A percentile compares a stretch with the other conserved stretches of the same genome.
Evolutionary conservation across 129 eudicot species (phyloP).

Genomic region (Smallanthus sonchifolius): DNA sequence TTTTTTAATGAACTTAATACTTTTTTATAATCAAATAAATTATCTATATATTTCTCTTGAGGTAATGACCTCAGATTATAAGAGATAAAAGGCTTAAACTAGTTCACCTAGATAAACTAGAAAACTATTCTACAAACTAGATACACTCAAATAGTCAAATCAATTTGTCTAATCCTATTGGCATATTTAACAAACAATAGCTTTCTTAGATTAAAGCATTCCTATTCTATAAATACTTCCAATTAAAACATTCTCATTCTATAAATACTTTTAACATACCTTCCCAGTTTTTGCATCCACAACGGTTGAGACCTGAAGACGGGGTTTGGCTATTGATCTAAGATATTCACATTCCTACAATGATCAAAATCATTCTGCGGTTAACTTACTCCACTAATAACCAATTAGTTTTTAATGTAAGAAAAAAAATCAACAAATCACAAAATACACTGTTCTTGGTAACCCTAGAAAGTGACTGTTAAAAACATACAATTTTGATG

Average conservation of each 20-base stretch:
- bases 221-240: neutral
- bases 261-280: constrained; percentile 36
- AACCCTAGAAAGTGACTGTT: neutral
- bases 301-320: constrained; percentile 75
- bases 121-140: neutral
- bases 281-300: constrained; percentile 93
- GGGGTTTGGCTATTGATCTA: constrained; percentile 74
- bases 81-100: neutral
- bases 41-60: neutral
- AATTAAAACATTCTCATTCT: neutral
- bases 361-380: neutral
- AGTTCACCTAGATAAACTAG: neutral
- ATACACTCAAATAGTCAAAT: neutral
- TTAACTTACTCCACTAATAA: neutral
- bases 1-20: neutral
- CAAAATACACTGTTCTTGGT: neutral
- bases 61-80: neutral
- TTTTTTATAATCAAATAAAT: neutral
- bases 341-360: constrained; percentile 91
- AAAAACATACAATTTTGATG: neutral
- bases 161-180: neutral
- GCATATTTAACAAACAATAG: neutral
- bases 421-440: neutral
- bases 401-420: neutral
- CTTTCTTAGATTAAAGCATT: neutral